These are phyloP conservation scores for Ceratonia siliqua DNA, from an alignment of 306 rosid genomes.

Conservation along the genomic window DNA sequence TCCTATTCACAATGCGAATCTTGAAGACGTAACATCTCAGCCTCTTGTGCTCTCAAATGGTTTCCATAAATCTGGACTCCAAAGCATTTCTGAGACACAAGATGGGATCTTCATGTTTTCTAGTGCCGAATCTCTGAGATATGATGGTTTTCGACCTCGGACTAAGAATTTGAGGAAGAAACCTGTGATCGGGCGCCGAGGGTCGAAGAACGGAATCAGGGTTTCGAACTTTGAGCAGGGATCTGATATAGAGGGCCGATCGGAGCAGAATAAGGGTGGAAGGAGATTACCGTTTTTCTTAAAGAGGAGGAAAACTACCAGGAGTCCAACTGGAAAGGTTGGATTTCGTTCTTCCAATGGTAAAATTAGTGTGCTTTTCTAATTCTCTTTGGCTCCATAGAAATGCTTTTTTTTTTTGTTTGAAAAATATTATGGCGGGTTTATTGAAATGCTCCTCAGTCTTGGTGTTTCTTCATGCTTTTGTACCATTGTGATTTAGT, in stretches of 20 bases:
- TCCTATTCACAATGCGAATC: neutral
- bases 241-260: conserved; percentile 10
- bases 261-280: conserved; percentile 38
- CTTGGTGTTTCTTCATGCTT: neutral
- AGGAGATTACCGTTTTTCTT: conserved; percentile 48
- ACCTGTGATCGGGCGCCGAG: conserved; percentile 15
- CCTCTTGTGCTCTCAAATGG: conserved; percentile 18
- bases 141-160: conserved; percentile 21
- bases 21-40: neutral
- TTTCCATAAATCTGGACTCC: conserved; percentile 3
- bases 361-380: conserved; percentile 18
- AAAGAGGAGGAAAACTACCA: conserved; percentile 57
- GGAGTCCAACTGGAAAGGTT: conserved; percentile 35
- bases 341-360: conserved; percentile 51
- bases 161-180: conserved; percentile 35
- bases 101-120: conserved; percentile 59
- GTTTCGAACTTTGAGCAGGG: conserved; percentile 30
- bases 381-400: conserved; percentile 4
- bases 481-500: too few species aligned
- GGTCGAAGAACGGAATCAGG: conserved; percentile 29
- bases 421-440: too few species aligned
- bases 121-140: conserved; percentile 31
- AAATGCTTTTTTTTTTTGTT: neutral
- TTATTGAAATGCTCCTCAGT: too few species aligned
- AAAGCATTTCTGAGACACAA: conserved; percentile 9